phyloP scores from a whole-genome alignment of 352 stramenopile genomes.

The Pythium folliculosum region DNA sequence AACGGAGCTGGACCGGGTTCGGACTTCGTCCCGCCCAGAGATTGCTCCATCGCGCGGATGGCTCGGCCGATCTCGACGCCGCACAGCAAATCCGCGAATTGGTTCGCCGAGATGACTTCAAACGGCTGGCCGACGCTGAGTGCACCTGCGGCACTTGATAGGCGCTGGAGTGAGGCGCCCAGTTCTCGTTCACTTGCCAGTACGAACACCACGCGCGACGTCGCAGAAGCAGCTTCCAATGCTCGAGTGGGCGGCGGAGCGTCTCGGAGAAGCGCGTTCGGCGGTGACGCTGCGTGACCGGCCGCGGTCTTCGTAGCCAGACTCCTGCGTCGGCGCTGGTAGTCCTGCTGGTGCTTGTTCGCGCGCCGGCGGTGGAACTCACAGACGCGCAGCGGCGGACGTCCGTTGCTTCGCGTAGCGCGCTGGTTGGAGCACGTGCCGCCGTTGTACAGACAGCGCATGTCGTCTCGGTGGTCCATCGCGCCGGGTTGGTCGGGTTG shows the following conservation, averaged over 20 bases:
- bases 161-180: background rate
- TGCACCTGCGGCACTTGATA: background rate
- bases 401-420: background rate
- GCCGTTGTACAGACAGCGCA: constrained; percentile 8
- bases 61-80: background rate
- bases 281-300: background rate
- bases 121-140: constrained; percentile 3
- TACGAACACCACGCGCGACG: constrained; percentile 6
- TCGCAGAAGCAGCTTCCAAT: background rate
- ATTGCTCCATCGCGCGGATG: background rate
- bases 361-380: constrained; percentile 6
- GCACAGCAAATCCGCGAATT: background rate
- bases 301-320: background rate
- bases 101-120: background rate
- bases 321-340: background rate
- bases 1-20: background rate
- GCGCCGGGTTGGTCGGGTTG: too few relatives aligned
- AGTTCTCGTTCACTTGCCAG: background rate
- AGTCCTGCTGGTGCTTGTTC: constrained; percentile 4
- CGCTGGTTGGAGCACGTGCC: background rate
- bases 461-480: background rate
- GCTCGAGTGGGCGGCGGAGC: background rate
- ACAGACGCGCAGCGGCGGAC: background rate
- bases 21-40: background rate
- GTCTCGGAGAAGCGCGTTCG: background rate